These are phyloP conservation scores for Arachnomyces sp. DNA, from an alignment of 2,329 filamentous ascomycete species.

Conservation along the genomic window DNA sequence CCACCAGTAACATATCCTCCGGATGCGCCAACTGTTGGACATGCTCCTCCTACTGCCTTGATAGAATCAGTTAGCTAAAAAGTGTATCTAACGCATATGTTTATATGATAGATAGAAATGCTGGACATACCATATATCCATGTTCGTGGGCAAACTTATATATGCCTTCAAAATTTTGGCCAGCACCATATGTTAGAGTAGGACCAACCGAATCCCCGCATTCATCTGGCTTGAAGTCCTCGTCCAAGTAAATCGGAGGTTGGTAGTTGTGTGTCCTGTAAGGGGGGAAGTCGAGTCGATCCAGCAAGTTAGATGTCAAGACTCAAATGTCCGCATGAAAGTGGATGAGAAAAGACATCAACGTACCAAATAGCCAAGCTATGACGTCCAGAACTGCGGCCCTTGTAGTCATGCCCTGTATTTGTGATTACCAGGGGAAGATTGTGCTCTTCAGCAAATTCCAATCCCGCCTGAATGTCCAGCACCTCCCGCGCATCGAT, in stretches of 20 bases:
- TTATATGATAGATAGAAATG: too few species aligned
- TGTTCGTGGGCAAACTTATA: slow-evolving; percentile 14
- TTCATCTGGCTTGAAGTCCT: slow-evolving; percentile 9
- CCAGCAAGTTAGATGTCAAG: slow-evolving; percentile 1
- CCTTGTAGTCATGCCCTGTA: slow-evolving; percentile 48
- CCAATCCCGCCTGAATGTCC: slow-evolving; percentile 12
- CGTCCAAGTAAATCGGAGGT: slow-evolving; percentile 11
- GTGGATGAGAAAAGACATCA: slow-evolving; percentile 1
- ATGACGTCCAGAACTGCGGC: slow-evolving; percentile 31
- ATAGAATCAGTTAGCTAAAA: too few species aligned
- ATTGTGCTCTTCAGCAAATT: slow-evolving; percentile 19
- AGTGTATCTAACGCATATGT: neutral
- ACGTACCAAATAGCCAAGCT: slow-evolving; percentile 19
- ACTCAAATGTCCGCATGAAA: neutral
- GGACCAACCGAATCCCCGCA: slow-evolving; percentile 8
- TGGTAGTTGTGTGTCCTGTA: slow-evolving; percentile 12
- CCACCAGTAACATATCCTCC: slow-evolving; percentile 13
- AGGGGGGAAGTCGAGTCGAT: too few species aligned
- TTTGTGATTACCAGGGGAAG: slow-evolving; percentile 45
- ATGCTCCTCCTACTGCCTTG: slow-evolving; percentile 12
- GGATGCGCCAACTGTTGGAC: slow-evolving; percentile 10
- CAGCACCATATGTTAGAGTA: slow-evolving; percentile 13
- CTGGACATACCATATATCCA: slow-evolving; percentile 7
- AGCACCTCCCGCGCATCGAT: slow-evolving; percentile 14
- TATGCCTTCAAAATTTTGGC: slow-evolving; percentile 13